phyloP scores from a whole-genome alignment of 106 monocot genomes.

The Allium sativum region DNA sequence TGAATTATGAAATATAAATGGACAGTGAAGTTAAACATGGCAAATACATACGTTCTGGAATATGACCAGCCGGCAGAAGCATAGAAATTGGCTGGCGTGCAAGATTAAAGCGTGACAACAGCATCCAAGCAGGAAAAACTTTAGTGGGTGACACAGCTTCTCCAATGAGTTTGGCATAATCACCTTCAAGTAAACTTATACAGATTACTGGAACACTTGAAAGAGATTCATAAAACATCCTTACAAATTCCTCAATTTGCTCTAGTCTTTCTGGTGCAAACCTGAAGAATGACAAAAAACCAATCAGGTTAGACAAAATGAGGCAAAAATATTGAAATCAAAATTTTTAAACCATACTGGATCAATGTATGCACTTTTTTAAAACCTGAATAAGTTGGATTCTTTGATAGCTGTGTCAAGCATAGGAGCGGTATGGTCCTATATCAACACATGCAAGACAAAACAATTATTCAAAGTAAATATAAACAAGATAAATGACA shows the following conservation, averaged over 20 bases:
- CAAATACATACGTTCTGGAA: constrained; percentile 37
- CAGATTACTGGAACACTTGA: constrained; percentile 60
- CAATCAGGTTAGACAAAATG: too few relatives aligned
- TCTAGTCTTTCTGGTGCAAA: constrained; percentile 34
- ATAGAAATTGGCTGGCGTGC: constrained; percentile 42
- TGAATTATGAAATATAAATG: neutral
- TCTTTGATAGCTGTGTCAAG: constrained; percentile 2
- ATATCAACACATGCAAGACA: neutral
- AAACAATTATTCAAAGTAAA: constrained; percentile 1
- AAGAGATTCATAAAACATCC: constrained; percentile 38
- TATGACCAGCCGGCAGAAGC: constrained; percentile 56
- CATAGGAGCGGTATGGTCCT: constrained; percentile 4
- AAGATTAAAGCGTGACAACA: constrained; percentile 54
- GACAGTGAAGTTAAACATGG: too few relatives aligned
- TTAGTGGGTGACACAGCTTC: constrained; percentile 57
- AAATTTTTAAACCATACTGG: too few relatives aligned
- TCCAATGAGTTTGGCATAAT: constrained; percentile 52
- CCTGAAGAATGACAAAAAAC: constrained; percentile 16
- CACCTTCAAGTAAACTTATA: constrained; percentile 67
- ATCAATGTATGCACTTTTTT: neutral
- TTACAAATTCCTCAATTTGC: constrained; percentile 56
- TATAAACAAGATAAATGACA: neutral
- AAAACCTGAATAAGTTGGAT: constrained; percentile 25
- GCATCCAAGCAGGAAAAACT: constrained; percentile 67
- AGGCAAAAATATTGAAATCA: too few relatives aligned